Evolutionary conservation across 768 basidiomycete genomes (phyloP).

Genomic region (Naganishia kalamii): DNA sequence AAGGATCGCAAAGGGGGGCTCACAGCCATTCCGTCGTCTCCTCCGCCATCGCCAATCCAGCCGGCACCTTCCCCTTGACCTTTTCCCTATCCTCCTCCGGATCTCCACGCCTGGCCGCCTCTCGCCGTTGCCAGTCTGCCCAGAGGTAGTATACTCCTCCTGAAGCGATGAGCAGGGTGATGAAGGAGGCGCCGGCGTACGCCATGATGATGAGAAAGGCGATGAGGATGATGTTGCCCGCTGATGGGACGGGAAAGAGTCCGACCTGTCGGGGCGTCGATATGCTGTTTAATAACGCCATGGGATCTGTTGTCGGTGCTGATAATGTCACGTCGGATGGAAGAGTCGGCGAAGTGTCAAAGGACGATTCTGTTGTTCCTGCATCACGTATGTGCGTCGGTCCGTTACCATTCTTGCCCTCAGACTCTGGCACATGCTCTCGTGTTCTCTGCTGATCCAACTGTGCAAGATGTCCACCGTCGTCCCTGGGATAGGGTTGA

Average conservation of each 20-base stretch:
- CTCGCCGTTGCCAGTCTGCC: slow-evolving; percentile 20
- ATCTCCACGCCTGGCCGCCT: slow-evolving; percentile 2
- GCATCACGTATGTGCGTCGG: neutral
- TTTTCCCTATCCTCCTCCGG: slow-evolving; percentile 17
- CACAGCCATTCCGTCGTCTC: slow-evolving; percentile 23
- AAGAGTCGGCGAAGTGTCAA: neutral
- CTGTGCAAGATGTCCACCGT: neutral
- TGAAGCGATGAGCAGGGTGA: slow-evolving; percentile 14
- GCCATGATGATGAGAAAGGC: slow-evolving; percentile 26
- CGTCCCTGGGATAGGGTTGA: no score
- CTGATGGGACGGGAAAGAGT: slow-evolving; percentile 13
- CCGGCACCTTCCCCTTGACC: slow-evolving; percentile 8
- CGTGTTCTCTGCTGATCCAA: neutral
- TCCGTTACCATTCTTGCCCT: neutral
- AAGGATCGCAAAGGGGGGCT: neutral
- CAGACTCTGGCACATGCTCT: neutral
- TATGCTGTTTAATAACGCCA: neutral
- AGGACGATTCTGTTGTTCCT: neutral
- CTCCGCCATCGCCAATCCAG: neutral
- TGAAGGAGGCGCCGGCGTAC: slow-evolving; percentile 20
- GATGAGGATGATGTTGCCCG: slow-evolving; percentile 13
- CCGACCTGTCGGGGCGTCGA: neutral
- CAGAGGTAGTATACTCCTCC: slow-evolving; percentile 20
- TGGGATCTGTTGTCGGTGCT: neutral
- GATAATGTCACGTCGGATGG: neutral